These are phyloP conservation scores for Trametes sp. DNA, from an alignment of 1,284 basidiomycete species.

Conservation along the genomic window DNA sequence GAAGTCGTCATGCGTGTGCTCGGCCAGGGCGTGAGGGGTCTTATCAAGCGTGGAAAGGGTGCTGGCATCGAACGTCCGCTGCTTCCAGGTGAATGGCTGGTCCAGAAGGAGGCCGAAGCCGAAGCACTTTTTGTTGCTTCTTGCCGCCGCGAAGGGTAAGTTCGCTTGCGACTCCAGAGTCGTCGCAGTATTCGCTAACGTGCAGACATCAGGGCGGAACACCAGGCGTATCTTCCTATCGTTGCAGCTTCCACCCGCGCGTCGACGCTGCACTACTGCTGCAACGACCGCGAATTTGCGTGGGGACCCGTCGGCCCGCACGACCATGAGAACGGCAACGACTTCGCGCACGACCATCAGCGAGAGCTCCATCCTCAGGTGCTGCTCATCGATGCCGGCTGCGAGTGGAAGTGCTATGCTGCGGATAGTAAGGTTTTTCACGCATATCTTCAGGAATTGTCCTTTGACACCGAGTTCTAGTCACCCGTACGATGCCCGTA, in stretches of 20 bases:
- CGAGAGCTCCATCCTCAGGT: conserved; percentile 74
- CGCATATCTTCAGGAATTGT: not conserved
- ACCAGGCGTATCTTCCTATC: conserved; percentile 91
- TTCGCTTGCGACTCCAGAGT: conserved; percentile 13
- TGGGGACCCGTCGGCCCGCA: conserved; percentile 75
- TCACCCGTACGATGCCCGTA: conserved; percentile 86
- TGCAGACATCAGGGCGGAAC: conserved; percentile 67
- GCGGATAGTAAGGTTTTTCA: conserved; percentile 63
- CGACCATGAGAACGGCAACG: conserved; percentile 60
- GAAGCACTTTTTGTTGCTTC: conserved; percentile 91
- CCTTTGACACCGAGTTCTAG: conserved; percentile 38
- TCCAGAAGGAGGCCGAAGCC: conserved; percentile 89
- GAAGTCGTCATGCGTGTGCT: conserved; percentile 92
- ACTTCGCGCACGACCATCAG: conserved; percentile 49
- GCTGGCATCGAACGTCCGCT: conserved; percentile 60
- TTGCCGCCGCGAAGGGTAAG: conserved; percentile 84
- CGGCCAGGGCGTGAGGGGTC: conserved; percentile 71
- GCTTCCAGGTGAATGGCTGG: conserved; percentile 81
- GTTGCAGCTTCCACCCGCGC: conserved; percentile 86
- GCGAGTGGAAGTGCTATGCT: conserved; percentile 87
- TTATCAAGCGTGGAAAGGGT: conserved; percentile 53
- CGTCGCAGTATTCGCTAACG: not conserved
- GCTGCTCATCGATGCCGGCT: conserved; percentile 90
- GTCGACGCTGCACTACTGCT: conserved; percentile 90
- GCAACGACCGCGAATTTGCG: conserved; percentile 80